Evolutionary conservation across 2,329 filamentous ascomycete genomes (phyloP).

Genomic region (Aschersonia sp.): DNA sequence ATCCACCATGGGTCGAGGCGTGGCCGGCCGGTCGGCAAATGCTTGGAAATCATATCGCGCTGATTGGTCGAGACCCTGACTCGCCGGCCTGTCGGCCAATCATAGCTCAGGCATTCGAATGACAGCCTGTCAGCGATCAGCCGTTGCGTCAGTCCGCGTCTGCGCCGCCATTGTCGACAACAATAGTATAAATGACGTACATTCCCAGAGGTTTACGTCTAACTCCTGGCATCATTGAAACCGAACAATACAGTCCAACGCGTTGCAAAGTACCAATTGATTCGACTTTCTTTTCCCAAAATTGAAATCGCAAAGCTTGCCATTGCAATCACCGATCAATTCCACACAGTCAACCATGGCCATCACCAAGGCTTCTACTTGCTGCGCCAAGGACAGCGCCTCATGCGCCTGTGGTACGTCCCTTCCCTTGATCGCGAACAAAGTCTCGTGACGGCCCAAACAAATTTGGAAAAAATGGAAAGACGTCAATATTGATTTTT

Average conservation of each 20-base stretch:
- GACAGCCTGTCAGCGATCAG: neutral
- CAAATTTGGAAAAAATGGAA: neutral
- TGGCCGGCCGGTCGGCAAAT: neutral
- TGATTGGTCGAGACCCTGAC: conserved; percentile 4
- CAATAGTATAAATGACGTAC: neutral
- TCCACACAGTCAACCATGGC: conserved; percentile 13
- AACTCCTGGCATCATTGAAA: neutral
- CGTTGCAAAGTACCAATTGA: neutral
- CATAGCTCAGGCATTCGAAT: neutral
- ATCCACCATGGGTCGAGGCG: neutral
- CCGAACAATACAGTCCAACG: neutral
- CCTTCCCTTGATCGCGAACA: neutral
- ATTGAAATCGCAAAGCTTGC: neutral
- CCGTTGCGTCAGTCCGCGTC: neutral
- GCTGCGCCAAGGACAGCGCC: conserved; percentile 38
- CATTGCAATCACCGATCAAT: too few relatives aligned
- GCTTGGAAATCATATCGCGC: conserved; percentile 6
- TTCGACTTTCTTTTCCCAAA: neutral
- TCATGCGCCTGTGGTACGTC: conserved; percentile 44
- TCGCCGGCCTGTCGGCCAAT: conserved; percentile 3
- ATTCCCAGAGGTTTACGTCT: neutral
- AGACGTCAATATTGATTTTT: neutral
- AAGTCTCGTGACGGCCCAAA: neutral
- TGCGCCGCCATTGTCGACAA: neutral
- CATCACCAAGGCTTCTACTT: conserved; percentile 29